Conservation (phyloP, 1,284 basidiomycete species). For the Vanrija humicola region DNA sequence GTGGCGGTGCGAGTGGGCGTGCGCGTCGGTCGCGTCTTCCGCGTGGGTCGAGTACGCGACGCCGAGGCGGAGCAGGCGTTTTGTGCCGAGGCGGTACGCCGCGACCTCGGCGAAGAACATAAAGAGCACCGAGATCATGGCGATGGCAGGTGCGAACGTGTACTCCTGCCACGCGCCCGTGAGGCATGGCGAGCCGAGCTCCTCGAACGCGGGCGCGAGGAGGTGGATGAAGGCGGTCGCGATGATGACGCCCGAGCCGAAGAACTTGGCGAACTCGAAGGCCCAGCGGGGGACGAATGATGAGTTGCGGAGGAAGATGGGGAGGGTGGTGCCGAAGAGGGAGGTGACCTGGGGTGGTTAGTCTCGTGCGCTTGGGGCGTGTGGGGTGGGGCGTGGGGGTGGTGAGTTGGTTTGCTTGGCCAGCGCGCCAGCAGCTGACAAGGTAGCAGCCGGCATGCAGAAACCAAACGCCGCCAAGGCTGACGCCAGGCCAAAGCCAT, state of each 20-base stretch:
- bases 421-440: too few species aligned
- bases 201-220: constrained; percentile 68
- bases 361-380: too few species aligned
- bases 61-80: constrained; percentile 33
- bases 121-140: constrained; percentile 70
- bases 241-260: constrained; percentile 91
- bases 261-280: constrained; percentile 92
- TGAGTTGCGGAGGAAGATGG: constrained; percentile 66
- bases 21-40: constrained; percentile 55
- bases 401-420: too few species aligned
- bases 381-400: too few species aligned
- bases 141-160: constrained; percentile 73
- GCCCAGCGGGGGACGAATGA: constrained; percentile 61
- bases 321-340: constrained; percentile 71
- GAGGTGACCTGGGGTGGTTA: constrained; percentile 52
- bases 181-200: constrained; percentile 70
- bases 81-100: constrained; percentile 63
- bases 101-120: constrained; percentile 82
- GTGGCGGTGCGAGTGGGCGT: constrained; percentile 64
- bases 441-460: too few species aligned
- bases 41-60: constrained; percentile 51
- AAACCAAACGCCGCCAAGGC: too few species aligned
- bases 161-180: constrained; percentile 66
- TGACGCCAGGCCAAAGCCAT: background rate
- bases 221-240: constrained; percentile 90